Conservation (phyloP, 495 filamentous ascomycete species). For the Parmelia sp. region DNA sequence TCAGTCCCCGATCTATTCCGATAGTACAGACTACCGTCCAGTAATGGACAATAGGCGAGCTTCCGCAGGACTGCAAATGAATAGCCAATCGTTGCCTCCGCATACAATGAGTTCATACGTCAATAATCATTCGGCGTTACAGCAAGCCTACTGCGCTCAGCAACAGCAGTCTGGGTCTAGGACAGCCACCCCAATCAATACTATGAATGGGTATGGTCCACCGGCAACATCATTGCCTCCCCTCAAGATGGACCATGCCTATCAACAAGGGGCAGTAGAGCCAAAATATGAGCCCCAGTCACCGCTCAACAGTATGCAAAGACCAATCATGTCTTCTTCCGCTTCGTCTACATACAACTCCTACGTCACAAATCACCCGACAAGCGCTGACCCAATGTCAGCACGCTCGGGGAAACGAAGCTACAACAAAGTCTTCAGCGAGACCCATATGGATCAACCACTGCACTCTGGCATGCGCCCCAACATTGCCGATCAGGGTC, state of each 20-base stretch:
- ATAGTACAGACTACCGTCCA: constrained; percentile 15
- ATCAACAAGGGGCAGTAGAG: constrained; percentile 10
- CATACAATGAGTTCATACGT: constrained; percentile 18
- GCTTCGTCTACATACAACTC: constrained; percentile 10
- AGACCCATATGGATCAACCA: constrained; percentile 17
- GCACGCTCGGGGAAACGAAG: constrained; percentile 20
- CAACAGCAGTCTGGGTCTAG: constrained; percentile 18
- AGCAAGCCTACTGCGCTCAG: constrained; percentile 16
- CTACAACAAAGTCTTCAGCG: constrained; percentile 22
- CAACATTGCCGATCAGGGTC: constrained; percentile 16
- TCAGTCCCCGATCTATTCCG: constrained; percentile 17
- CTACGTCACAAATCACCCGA: neutral
- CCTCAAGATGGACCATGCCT: constrained; percentile 13
- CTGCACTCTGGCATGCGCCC: constrained; percentile 26
- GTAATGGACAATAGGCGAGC: constrained; percentile 8
- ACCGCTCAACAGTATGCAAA: constrained; percentile 17
- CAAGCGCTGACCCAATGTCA: constrained; percentile 1
- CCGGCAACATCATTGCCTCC: constrained; percentile 16
- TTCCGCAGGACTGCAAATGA: constrained; percentile 10
- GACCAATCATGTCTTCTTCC: constrained; percentile 11
- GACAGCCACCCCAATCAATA: constrained; percentile 19
- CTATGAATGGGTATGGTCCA: constrained; percentile 12
- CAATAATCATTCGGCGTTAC: constrained; percentile 19
- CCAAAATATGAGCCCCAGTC: constrained; percentile 19
- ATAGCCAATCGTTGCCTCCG: constrained; percentile 12